Percentiles rank a stretch among this genome's conserved stretches.
Conservation (phyloP, 192 early-diverging fungal genomes). For the Lunasporangiospora selenospora region DNA sequence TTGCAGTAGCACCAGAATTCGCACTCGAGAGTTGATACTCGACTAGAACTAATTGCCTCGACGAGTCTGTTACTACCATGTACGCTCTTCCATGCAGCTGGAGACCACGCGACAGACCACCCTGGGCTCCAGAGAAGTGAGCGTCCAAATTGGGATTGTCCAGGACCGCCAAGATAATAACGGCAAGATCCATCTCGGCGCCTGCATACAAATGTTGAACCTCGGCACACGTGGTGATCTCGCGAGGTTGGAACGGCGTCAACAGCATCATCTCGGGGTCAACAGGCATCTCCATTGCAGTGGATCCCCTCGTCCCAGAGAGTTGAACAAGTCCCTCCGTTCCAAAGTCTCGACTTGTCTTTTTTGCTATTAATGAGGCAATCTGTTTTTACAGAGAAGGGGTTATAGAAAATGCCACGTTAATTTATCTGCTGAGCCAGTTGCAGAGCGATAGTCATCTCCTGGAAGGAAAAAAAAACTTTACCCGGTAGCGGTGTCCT, state of each 20-base stretch:
- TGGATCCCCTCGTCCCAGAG: constrained; percentile 19
- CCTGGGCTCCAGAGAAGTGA: too few species aligned
- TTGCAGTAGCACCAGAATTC: neutral
- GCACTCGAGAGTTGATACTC: constrained; percentile 17
- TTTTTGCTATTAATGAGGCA: constrained; percentile 28
- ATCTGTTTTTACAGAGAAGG: too few species aligned
- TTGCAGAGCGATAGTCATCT: too few species aligned
- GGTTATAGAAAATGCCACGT: too few species aligned
- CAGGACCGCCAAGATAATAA: too few species aligned
- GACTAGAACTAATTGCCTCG: constrained; percentile 13
- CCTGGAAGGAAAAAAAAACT: neutral
- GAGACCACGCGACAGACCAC: too few species aligned
- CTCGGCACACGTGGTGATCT: constrained; percentile 16
- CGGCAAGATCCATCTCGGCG: constrained; percentile 26
- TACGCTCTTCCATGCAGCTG: too few species aligned
- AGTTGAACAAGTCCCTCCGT: constrained; percentile 22
- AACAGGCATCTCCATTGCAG: constrained; percentile 7
- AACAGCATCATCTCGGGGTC: constrained; percentile 23
- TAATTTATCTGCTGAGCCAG: too few species aligned
- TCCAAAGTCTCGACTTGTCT: constrained; percentile 24
- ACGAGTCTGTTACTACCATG: constrained; percentile 24
- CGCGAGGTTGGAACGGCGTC: constrained; percentile 31
- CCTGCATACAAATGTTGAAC: constrained; percentile 19
- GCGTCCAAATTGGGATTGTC: too few species aligned
- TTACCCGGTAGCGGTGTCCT: constrained; percentile 25